phyloP scores from a whole-genome alignment of 2,329 filamentous ascomycete species.

The Metarhizium robertsii region DNA sequence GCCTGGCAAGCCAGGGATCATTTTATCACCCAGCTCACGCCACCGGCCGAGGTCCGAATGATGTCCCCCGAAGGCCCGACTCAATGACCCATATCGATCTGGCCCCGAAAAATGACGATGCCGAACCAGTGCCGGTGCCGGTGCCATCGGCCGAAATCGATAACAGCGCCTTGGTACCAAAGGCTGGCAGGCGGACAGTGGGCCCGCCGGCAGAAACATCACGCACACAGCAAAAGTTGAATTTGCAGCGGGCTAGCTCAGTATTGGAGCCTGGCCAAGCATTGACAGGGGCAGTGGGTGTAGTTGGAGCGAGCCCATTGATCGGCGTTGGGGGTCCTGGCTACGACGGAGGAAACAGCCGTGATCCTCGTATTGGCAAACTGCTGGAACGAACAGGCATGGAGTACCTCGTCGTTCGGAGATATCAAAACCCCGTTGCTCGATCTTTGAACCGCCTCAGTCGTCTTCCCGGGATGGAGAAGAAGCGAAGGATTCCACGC shows the following conservation, averaged over 20 bases:
- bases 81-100: slow-evolving; percentile 29
- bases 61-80: slow-evolving; percentile 28
- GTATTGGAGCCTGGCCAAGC: slow-evolving; percentile 55
- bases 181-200: slow-evolving; percentile 28
- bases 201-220: slow-evolving; percentile 45
- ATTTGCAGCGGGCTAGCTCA: slow-evolving; percentile 64
- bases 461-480: slow-evolving; percentile 41
- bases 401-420: slow-evolving; percentile 65
- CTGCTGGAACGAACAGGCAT: slow-evolving; percentile 61
- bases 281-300: slow-evolving; percentile 24
- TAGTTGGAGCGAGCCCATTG: slow-evolving; percentile 34
- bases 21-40: slow-evolving; percentile 34
- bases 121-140: background rate
- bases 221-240: slow-evolving; percentile 66
- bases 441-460: slow-evolving; percentile 43
- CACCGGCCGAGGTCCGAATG: slow-evolving; percentile 19
- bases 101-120: slow-evolving; percentile 13
- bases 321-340: slow-evolving; percentile 43
- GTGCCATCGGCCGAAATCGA: slow-evolving; percentile 21
- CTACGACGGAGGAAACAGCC: slow-evolving; percentile 40
- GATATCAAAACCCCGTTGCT: slow-evolving; percentile 62
- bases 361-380: slow-evolving; percentile 54
- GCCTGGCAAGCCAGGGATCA: slow-evolving; percentile 39
- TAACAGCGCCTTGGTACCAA: slow-evolving; percentile 38
- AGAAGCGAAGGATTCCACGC: slow-evolving; percentile 38